Conservation (phyloP, 805 yeast species). For the Phaffomyces opuntiae region DNA sequence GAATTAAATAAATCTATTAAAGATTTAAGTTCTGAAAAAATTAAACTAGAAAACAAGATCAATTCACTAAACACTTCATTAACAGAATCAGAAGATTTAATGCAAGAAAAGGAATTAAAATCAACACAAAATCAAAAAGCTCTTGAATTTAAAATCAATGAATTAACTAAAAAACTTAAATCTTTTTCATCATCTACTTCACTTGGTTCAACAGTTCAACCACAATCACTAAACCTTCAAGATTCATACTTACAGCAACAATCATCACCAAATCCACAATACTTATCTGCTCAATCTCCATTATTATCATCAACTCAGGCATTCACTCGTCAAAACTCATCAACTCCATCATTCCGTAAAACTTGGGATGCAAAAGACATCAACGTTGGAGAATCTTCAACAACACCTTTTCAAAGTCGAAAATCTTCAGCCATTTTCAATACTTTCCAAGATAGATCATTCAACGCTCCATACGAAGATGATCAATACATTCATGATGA, state of each 20-base stretch:
- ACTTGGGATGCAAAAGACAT: slow-evolving; percentile 27
- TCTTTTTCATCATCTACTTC: slow-evolving; percentile 2
- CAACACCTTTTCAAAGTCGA: slow-evolving; percentile 33
- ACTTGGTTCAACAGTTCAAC: slow-evolving; percentile 2
- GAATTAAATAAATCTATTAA: slow-evolving; percentile 14
- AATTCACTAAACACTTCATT: slow-evolving; percentile 20
- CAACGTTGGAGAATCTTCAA: slow-evolving; percentile 41
- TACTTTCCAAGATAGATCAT: slow-evolving; percentile 6
- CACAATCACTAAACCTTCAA: slow-evolving; percentile 12
- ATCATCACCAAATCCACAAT: not conserved
- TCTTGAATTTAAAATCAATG: slow-evolving; percentile 14
- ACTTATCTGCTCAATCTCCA: not conserved
- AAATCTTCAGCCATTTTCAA: slow-evolving; percentile 13
- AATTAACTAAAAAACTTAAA: slow-evolving; percentile 13
- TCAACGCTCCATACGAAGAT: slow-evolving; percentile 5
- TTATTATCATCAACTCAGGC: not conserved
- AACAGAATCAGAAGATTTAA: slow-evolving; percentile 20
- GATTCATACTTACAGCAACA: slow-evolving; percentile 1
- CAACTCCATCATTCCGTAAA: slow-evolving; percentile 13
- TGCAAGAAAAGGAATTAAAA: slow-evolving; percentile 14
- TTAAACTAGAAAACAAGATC: slow-evolving; percentile 15
- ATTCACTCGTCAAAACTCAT: slow-evolving; percentile 9
- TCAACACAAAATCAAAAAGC: slow-evolving; percentile 13
- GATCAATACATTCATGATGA: slow-evolving; percentile 8
- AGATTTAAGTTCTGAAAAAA: slow-evolving; percentile 21